phyloP scores from a whole-genome alignment of 805 yeast species.

The Lipomyces spencermartinsiae region DNA sequence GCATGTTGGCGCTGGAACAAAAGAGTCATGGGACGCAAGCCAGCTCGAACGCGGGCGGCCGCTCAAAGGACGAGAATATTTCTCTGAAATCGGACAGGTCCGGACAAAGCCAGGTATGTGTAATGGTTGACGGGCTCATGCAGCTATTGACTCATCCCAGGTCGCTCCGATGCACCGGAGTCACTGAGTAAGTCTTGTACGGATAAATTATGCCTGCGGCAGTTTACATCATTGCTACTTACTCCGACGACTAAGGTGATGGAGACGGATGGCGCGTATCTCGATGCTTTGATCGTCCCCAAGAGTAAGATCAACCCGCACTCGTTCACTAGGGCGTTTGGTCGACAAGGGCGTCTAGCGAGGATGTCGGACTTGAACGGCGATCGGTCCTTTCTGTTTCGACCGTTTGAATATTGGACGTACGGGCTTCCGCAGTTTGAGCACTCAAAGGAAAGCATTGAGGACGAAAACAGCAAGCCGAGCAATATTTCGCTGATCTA shows the following conservation, averaged over 20 bases:
- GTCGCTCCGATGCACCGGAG: constrained; percentile 75
- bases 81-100: constrained; percentile 63
- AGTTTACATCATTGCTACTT: constrained; percentile 49
- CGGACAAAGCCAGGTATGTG: constrained; percentile 83
- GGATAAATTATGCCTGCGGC: constrained; percentile 76
- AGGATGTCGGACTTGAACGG: neutral
- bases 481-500: constrained; percentile 40
- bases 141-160: constrained; percentile 8
- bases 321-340: constrained; percentile 47
- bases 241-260: constrained; percentile 42
- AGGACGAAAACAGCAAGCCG: constrained; percentile 24
- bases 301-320: constrained; percentile 16
- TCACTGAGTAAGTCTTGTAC: constrained; percentile 86
- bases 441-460: constrained; percentile 19
- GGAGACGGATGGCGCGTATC: constrained; percentile 39
- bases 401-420: constrained; percentile 26
- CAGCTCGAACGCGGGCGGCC: constrained; percentile 29
- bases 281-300: constrained; percentile 45
- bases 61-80: constrained; percentile 70
- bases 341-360: constrained; percentile 29
- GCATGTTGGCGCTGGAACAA: constrained; percentile 41
- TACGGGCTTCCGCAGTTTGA: constrained; percentile 25
- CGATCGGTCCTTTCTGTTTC: neutral
- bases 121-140: neutral
- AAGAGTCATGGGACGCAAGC: constrained; percentile 21